Base-by-base conservation (phyloP, 331 rosid species). In the Dryas integrifolia region DNA sequence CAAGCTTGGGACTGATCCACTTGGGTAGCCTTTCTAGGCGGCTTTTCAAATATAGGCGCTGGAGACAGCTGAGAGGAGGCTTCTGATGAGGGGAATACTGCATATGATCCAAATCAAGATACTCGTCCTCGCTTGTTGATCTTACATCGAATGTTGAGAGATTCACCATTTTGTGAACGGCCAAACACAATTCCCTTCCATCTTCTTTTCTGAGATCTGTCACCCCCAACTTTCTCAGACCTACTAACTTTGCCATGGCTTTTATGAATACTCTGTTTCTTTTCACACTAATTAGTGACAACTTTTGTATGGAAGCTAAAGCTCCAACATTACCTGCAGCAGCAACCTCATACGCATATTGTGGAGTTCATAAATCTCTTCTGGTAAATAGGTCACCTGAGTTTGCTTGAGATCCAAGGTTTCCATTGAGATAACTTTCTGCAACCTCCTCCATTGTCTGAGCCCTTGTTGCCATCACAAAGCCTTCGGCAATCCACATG, bases 401-500 rank as follows among this genome's bases (percentile, higher is more conserved):
- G 24, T 21, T 21, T 21, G 24, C 24, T 21, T 21, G 24, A 21
- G 24, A 21, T 21, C 40, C 14, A 0, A 60, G 9, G 15, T 69
- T 65, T 35, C 69, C 70, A 51, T 51, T 52, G 3, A 77, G 65
- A 44, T 11, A 51, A 15, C n/a, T 16, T 11, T 70, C 76, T 60
- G 65, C 81, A 14, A 46, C 76, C 11, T 51, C 66, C 46, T 77
- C 76, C 39, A 5, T 7, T 2, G 72, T 50, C 26, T 50, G 18
- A 21, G 24, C 3, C 38, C 10, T 8, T 18, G 1, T 6, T 4
- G 12, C 58, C 21, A 0, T 3, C 6, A 62, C 49, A 44, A 69
- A 77, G 8, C 81, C 81, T 49, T 77, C 72, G 1, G 65, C 81
- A 6, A 77, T 14, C 81, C 81, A 70, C 39, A 66, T 62, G 7